Base-by-base conservation (phyloP, 78 protist species). In the Tieghemostelium lacteum region DNA sequence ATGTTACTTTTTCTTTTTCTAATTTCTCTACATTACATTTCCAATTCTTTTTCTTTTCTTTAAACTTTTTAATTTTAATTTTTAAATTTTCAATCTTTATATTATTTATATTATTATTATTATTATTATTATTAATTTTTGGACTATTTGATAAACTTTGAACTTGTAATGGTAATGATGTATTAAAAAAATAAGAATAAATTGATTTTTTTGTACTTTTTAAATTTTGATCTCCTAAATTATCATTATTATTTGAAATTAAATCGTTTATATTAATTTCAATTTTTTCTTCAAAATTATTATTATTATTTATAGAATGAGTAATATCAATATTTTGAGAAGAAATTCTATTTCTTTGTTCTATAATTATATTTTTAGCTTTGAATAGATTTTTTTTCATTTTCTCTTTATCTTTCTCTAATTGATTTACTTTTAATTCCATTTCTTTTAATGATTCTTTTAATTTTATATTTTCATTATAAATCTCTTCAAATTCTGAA, bases 381-480 rank as follows among this genome's bases (percentile, higher is more conserved):
- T 73, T 66, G 29, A 69, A 75, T 37, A 83, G 69, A 69, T 71
- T 83, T 64, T 83, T 83, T 69, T 58, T 83, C 69, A 58, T 58
- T 29, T 83, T 71, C 24, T 36, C 52, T 58, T 40, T 83, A 20
- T 83, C 77, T 20, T 24, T 57, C 34, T 29, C 7, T 2, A 40
- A 40, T 19, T 37, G 34, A 20, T 36, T 33, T 36, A 29, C 58
- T 2, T 83, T 74, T 0, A 55, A 34, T 42, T 83, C 60, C 1
- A 31, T 40, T 40, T 10, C 24, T 1, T 69, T 83, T 40, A 83
- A n/a, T 29, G 24, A 58, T 60, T 83, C 75, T 58, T 83, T 83
- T 69, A 83, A 83, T 39, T 54, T n/a, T 34, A 83, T 24, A 69
- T 83, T 83, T 20, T 83, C 89, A 58, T 69, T 66, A 12, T 52